These are phyloP conservation scores for Nigrospora oryzae DNA, from an alignment of 2,329 filamentous ascomycete species.

Conservation along the genomic window DNA sequence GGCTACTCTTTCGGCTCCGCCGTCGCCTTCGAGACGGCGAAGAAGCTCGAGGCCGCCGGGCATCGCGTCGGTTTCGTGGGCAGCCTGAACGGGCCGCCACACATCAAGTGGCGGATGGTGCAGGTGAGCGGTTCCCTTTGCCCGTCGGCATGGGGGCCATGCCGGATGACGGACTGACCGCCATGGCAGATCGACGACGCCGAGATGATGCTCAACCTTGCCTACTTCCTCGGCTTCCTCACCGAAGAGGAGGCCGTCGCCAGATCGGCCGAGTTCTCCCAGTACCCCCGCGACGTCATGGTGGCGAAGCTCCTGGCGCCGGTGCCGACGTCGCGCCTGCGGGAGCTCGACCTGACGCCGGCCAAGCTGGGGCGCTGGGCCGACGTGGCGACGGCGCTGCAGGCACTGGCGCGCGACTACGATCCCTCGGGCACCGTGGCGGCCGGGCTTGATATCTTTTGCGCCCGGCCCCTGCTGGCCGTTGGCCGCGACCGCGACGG, in stretches of 20 bases:
- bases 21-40: constrained; percentile 34
- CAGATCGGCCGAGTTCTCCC: constrained; percentile 6
- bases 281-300: constrained; percentile 7
- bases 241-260: constrained; percentile 15
- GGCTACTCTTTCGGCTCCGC: constrained; percentile 37
- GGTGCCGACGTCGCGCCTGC: constrained; percentile 8
- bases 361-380: constrained; percentile 19
- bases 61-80: constrained; percentile 30
- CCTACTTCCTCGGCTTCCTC: constrained; percentile 24
- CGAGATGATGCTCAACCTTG: constrained; percentile 22
- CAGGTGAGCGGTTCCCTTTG: neutral
- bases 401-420: constrained; percentile 23
- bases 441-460: constrained; percentile 27
- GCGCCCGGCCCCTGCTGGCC: constrained; percentile 17
- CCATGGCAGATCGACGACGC: constrained; percentile 18
- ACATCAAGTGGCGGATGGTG: constrained; percentile 27
- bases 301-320: constrained; percentile 11
- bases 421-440: constrained; percentile 23
- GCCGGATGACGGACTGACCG: neutral
- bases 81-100: constrained; percentile 31
- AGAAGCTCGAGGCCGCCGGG: constrained; percentile 26
- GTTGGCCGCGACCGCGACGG: constrained; percentile 12
- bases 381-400: constrained; percentile 17
- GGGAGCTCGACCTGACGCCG: constrained; percentile 14
- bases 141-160: neutral